A percentile compares a stretch with the other conserved stretches of the same genome.
phyloP scores from a whole-genome alignment of 176 grass and related monocot genomes.

The Oryza coarctata region DNA sequence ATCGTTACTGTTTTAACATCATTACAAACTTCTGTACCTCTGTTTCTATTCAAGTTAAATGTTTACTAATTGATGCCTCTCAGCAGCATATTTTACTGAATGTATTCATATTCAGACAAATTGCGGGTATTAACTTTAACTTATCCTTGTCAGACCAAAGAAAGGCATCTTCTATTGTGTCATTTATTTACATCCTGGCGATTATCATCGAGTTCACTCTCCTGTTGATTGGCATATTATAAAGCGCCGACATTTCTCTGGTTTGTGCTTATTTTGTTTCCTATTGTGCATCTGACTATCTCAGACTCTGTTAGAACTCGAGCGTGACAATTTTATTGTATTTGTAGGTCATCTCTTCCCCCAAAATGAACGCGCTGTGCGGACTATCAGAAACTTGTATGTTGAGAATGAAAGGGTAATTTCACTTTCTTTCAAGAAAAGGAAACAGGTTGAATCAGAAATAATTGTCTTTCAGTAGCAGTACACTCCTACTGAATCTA shows the following conservation, averaged over 20 bases:
- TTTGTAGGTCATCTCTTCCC: constrained; percentile 61
- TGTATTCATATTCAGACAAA: background rate
- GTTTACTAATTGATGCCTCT: constrained; percentile 7
- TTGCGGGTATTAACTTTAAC: constrained; percentile 17
- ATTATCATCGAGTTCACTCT: constrained; percentile 79
- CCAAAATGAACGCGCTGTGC: constrained; percentile 68
- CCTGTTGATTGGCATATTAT: constrained; percentile 75
- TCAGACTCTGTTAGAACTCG: constrained; percentile 8
- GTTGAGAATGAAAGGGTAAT: constrained; percentile 89
- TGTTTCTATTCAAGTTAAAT: background rate
- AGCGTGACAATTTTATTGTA: background rate
- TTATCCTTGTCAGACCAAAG: constrained; percentile 51
- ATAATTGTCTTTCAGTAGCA: background rate
- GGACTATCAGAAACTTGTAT: constrained; percentile 72
- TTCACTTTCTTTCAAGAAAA: background rate
- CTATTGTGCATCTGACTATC: background rate
- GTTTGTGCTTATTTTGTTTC: constrained; percentile 36
- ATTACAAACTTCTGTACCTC: background rate
- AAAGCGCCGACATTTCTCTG: constrained; percentile 73
- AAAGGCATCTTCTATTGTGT: constrained; percentile 87
- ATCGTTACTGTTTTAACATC: background rate
- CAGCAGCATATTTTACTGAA: background rate
- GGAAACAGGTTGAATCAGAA: background rate
- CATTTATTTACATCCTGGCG: constrained; percentile 86
- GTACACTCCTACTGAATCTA: background rate